Evolutionary conservation across 306 rosid genomes (phyloP).

Genomic region (Gynostemma pentaphyllum): DNA sequence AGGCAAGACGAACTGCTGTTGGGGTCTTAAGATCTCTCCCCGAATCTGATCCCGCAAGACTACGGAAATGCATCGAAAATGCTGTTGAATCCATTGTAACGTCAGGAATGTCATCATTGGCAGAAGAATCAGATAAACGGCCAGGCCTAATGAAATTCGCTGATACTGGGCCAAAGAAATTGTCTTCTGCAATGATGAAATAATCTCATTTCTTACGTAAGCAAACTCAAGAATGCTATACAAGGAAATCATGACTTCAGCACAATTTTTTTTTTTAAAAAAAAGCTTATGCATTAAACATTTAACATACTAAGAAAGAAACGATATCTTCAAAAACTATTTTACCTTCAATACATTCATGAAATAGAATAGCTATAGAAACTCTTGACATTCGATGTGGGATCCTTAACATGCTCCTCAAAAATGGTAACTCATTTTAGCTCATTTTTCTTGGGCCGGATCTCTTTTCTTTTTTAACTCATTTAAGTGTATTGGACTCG

Average conservation of each 20-base stretch:
- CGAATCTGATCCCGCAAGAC: conserved; percentile 67
- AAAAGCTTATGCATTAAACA: too few species aligned
- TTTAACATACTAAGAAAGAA: background rate
- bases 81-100: conserved; percentile 85
- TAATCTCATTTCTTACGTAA: background rate
- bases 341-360: background rate
- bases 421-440: too few species aligned
- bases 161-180: conserved; percentile 76
- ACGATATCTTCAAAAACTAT: background rate
- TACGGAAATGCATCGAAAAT: conserved; percentile 86
- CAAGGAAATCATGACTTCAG: background rate
- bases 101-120: conserved; percentile 48
- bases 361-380: too few species aligned
- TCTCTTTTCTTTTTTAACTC: too few species aligned
- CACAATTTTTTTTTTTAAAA: background rate
- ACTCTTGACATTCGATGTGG: too few species aligned
- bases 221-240: background rate
- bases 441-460: too few species aligned
- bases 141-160: conserved; percentile 66
- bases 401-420: too few species aligned
- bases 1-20: conserved; percentile 28
- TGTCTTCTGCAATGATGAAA: conserved; percentile 35
- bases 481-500: too few species aligned
- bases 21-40: conserved; percentile 69
- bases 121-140: conserved; percentile 52